Conservation (phyloP, 352 stramenopile genomes). For the Plasmopara viticola region DNA sequence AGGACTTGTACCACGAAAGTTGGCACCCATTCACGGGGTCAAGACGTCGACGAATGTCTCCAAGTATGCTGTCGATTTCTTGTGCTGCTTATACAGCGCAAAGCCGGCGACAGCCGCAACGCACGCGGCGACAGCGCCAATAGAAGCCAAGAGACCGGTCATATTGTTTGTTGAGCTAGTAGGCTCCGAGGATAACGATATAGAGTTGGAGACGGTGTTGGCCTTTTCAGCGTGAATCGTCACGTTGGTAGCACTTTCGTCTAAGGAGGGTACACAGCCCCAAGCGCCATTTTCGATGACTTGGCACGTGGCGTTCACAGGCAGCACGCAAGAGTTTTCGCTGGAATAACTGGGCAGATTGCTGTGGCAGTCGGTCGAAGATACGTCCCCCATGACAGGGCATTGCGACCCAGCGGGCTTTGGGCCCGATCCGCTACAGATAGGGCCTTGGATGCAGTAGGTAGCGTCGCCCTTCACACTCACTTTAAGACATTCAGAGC, state of each 20-base stretch:
- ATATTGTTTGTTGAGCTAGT: background rate
- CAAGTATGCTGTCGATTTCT: conserved; percentile 17
- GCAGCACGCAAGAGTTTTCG: conserved; percentile 35
- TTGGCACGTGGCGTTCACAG: conserved; percentile 40
- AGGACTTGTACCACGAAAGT: too few relatives aligned
- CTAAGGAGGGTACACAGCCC: conserved; percentile 33
- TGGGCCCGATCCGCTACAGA: conserved; percentile 30
- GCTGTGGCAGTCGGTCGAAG: conserved; percentile 42
- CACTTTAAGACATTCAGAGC: conserved; percentile 23
- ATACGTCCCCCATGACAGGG: conserved; percentile 33
- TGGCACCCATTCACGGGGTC: conserved; percentile 18
- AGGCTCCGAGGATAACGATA: background rate
- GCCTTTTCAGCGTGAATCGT: background rate
- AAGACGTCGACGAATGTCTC: conserved; percentile 26
- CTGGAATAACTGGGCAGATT: conserved; percentile 35
- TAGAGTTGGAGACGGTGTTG: background rate
- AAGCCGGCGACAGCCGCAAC: conserved; percentile 26
- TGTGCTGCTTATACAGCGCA: conserved; percentile 34
- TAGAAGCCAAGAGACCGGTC: conserved; percentile 9
- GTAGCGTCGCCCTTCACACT: conserved; percentile 39
- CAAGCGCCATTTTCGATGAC: conserved; percentile 59
- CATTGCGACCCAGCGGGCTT: conserved; percentile 26
- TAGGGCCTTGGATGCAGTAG: conserved; percentile 41
- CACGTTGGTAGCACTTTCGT: background rate
- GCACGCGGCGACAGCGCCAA: conserved; percentile 20